phyloP scores from a whole-genome alignment of 768 basidiomycete genomes.

The Serendipita sp. region DNA sequence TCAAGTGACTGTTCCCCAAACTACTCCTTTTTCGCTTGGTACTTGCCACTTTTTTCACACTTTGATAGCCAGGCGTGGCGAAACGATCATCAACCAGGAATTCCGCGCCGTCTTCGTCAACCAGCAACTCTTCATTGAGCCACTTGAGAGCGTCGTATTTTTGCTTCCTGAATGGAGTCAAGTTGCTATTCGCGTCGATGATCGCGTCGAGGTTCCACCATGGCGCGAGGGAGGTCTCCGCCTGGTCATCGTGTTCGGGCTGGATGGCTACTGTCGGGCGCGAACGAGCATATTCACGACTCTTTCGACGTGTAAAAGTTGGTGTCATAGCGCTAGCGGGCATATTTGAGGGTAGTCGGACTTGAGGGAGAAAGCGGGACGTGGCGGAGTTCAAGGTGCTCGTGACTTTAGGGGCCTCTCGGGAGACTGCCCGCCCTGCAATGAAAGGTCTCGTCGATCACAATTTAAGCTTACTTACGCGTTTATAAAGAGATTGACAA shows the following conservation, averaged over 20 bases:
- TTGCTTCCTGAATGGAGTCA: background rate
- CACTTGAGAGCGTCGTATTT: background rate
- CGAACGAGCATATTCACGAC: background rate
- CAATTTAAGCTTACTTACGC: no score
- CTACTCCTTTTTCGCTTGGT: background rate
- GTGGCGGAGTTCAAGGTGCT: background rate
- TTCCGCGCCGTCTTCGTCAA: constrained; percentile 3
- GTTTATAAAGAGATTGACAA: no score
- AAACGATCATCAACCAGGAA: constrained; percentile 2
- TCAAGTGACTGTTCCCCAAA: background rate
- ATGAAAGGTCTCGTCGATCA: no score
- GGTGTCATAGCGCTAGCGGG: no score
- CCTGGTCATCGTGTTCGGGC: background rate
- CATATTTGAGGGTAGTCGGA: no score
- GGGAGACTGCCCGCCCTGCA: background rate
- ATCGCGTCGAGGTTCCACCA: constrained; percentile 2
- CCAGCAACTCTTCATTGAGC: background rate
- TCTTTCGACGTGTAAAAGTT: background rate
- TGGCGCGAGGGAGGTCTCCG: background rate
- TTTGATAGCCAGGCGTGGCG: background rate
- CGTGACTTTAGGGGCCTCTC: background rate
- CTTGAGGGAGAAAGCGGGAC: background rate
- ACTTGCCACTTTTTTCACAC: background rate
- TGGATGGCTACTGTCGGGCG: no score
- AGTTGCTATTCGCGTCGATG: background rate